Conservation (phyloP, 495 filamentous ascomycete genomes). For the Tuber indicum region DNA sequence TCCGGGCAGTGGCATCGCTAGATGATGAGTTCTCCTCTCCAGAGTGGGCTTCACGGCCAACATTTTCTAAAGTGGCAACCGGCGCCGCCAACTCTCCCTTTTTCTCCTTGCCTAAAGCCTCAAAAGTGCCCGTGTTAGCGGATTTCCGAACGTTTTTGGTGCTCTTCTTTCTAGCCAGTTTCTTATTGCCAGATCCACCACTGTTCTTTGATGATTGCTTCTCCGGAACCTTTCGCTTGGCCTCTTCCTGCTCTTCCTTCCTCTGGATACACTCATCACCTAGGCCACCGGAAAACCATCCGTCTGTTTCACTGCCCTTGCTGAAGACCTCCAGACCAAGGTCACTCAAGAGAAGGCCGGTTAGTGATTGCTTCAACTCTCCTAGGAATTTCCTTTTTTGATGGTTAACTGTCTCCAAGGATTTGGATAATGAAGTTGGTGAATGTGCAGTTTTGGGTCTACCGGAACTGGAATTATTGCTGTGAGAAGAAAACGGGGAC, state of each 20-base stretch:
- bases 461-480: conserved; percentile 52
- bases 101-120: conserved; percentile 44
- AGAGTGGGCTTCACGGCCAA: conserved; percentile 44
- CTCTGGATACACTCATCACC: conserved; percentile 71
- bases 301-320: conserved; percentile 84
- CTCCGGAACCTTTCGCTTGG: conserved; percentile 42
- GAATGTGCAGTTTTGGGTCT: conserved; percentile 41
- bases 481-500: conserved; percentile 69
- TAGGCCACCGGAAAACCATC: conserved; percentile 71
- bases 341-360: conserved; percentile 81
- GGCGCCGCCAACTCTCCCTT: conserved; percentile 48
- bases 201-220: conserved; percentile 34
- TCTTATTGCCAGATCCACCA: conserved; percentile 48
- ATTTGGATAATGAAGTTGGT: conserved; percentile 35
- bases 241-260: conserved; percentile 58
- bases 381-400: conserved; percentile 63
- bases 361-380: conserved; percentile 70
- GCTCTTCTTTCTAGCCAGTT: conserved; percentile 55
- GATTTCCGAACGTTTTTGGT: conserved; percentile 45
- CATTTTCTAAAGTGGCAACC: conserved; percentile 47
- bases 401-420: conserved; percentile 42
- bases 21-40: conserved; percentile 45
- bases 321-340: conserved; percentile 77
- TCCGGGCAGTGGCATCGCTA: conserved; percentile 46
- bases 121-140: conserved; percentile 39